Evolutionary conservation across 768 basidiomycete species (phyloP), one percentile per base, ranked within the genome.

Genomic region (Dentipellis sp.): DNA sequence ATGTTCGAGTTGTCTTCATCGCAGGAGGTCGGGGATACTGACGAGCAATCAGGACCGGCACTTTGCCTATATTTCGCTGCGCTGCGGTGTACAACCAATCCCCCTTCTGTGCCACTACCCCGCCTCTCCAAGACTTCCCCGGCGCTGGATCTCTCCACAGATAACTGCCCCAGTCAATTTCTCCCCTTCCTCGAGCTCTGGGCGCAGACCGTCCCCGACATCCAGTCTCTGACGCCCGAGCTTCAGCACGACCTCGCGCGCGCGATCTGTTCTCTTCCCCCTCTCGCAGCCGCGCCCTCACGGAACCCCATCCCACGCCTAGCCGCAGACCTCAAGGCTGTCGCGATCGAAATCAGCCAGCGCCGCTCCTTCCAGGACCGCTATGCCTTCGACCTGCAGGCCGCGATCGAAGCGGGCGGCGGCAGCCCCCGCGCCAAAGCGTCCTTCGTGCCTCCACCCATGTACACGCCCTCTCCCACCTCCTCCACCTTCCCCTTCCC

Each of bases 301-400:
- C 71, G 0, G 61, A 71, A 0, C 78, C 82, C 0, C 67, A 76
- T 91, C 10, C 70, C 74, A 2, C 82, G 84, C 0, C 81, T 91
- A 48, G 80, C 91, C 1, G 87, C 88, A 0, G 88, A 92, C 66
- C 69, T 94, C n/a, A 78, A 89, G 16, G 86, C 87, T 0, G 86
- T 94, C 0, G 87, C 89, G 0, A 90, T 94, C 50, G 91, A 93
- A 64, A 91, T 94, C 59, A 86, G 86, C 55, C 89, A 91, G 68
- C 70, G 91, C 4, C 73, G 91, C 19, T 84, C 86, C 0, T 94
- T 94, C 69, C 91, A 94, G 67, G 82, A 89, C 59, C 74, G 87
- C 9, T 93, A 87, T 63, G 82, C 81, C 0, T 63, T 69, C 1
- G 91, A 89, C 66, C 68, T 94, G 2, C 89, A 93, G 65, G 86